These are phyloP conservation scores for Eimeria acervulina DNA, from an alignment of 169 alveolate species.

Conservation along the genomic window DNA sequence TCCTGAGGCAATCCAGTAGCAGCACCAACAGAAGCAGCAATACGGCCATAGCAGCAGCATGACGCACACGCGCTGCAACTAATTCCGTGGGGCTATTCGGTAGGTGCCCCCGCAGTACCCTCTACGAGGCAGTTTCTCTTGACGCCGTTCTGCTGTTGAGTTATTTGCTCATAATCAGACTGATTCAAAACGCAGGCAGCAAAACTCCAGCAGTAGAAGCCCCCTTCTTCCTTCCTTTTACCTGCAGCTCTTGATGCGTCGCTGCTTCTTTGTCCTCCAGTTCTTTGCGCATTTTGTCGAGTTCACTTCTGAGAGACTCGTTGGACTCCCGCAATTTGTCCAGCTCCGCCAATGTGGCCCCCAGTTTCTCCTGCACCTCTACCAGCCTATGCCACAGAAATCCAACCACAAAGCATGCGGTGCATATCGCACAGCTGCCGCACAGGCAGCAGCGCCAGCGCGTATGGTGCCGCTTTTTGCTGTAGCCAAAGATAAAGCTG, in stretches of 20 bases:
- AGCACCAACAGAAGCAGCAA: neutral
- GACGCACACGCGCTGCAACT: neutral
- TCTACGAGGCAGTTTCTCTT: no score
- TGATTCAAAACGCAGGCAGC: neutral
- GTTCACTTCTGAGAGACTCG: conserved; percentile 2
- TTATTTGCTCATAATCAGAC: neutral
- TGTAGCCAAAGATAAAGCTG: neutral
- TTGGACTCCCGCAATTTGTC: conserved; percentile 41
- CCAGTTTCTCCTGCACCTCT: conserved; percentile 46
- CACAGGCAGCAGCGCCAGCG: neutral
- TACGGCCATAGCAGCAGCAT: neutral
- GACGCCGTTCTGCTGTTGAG: neutral
- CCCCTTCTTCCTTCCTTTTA: neutral
- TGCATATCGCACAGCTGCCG: neutral
- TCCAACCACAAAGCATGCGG: neutral
- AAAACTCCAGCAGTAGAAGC: neutral
- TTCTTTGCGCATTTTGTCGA: neutral
- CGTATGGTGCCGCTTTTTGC: neutral
- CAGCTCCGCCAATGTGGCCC: conserved; percentile 35
- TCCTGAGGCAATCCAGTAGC: conserved; percentile 5
- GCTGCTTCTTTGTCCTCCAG: conserved; percentile 49
- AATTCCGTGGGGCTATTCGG: no score
- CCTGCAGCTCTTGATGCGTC: neutral
- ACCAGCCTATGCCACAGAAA: neutral
- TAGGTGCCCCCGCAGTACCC: no score